These are phyloP conservation scores for Phytophthora colocasiae DNA, from an alignment of 352 stramenopile genomes.

Conservation along the genomic window DNA sequence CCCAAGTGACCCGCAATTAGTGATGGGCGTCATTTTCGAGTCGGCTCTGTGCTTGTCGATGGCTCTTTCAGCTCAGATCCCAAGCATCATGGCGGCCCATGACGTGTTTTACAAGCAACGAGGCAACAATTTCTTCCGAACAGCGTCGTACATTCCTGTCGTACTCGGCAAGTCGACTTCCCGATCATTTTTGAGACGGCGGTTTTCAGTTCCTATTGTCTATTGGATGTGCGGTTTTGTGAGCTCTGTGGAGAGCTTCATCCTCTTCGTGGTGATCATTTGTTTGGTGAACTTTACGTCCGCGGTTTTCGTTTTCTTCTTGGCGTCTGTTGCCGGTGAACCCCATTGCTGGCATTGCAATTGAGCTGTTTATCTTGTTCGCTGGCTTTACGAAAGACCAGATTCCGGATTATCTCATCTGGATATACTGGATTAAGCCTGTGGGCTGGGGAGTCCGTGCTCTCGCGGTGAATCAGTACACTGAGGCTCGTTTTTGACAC, in stretches of 20 bases:
- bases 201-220: slow-evolving; percentile 16
- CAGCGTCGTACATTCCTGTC: slow-evolving; percentile 27
- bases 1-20: slow-evolving; percentile 13
- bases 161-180: slow-evolving; percentile 16
- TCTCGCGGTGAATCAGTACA: slow-evolving; percentile 38
- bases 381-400: slow-evolving; percentile 27
- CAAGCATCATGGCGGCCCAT: slow-evolving; percentile 18
- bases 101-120: slow-evolving; percentile 33
- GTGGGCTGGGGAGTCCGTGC: slow-evolving; percentile 26
- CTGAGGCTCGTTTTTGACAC: slow-evolving; percentile 26
- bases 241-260: slow-evolving; percentile 13
- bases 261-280: slow-evolving; percentile 23
- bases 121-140: slow-evolving; percentile 26
- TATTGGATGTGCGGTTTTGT: slow-evolving; percentile 40
- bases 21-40: slow-evolving; percentile 29
- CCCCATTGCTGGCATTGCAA: slow-evolving; percentile 3
- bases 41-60: slow-evolving; percentile 22
- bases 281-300: slow-evolving; percentile 18
- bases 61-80: slow-evolving; percentile 15
- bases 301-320: slow-evolving; percentile 27
- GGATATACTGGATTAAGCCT: slow-evolving; percentile 32
- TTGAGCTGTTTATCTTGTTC: slow-evolving; percentile 20
- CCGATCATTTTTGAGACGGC: slow-evolving; percentile 20
- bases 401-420: slow-evolving; percentile 31
- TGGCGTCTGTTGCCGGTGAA: slow-evolving; percentile 18